Conservation (phyloP, 331 rosid species). For the Rosa hybrid region DNA sequence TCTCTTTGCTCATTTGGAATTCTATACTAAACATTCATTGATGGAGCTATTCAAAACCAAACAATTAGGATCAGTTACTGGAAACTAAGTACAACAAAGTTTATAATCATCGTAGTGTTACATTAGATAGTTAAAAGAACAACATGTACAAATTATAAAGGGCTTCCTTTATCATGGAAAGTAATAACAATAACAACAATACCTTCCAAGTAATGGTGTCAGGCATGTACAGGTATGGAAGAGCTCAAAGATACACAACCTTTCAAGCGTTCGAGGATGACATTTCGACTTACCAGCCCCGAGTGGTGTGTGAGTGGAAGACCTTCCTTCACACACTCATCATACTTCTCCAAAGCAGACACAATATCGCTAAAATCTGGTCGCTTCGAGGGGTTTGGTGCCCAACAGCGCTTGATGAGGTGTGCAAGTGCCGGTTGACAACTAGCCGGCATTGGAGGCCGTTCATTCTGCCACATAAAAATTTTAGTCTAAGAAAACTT, state of each 20-base stretch:
- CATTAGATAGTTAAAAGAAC: constrained; percentile 41
- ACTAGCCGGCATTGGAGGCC: constrained; percentile 93
- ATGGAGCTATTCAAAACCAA: neutral
- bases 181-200: constrained; percentile 25
- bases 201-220: constrained; percentile 36
- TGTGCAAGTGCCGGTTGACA: constrained; percentile 90
- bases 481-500: neutral
- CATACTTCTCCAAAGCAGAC: constrained; percentile 74
- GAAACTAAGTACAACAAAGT: constrained; percentile 5
- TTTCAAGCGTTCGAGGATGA: constrained; percentile 71
- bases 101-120: constrained; percentile 26
- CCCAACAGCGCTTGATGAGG: constrained; percentile 94
- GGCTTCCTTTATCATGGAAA: constrained; percentile 12
- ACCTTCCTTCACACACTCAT: constrained; percentile 94
- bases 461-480: constrained; percentile 63
- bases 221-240: constrained; percentile 91
- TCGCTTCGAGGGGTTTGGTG: constrained; percentile 85
- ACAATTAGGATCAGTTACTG: neutral
- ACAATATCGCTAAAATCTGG: constrained; percentile 93
- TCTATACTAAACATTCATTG: neutral
- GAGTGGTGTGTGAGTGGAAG: constrained; percentile 85
- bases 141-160: constrained; percentile 36
- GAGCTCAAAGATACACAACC: constrained; percentile 77
- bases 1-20: neutral
- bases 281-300: constrained; percentile 54